A percentile compares a stretch with the other conserved stretches of the same genome.
Conservation (phyloP, 2,329 filamentous ascomycete genomes). For the Talaromyces sp. region DNA sequence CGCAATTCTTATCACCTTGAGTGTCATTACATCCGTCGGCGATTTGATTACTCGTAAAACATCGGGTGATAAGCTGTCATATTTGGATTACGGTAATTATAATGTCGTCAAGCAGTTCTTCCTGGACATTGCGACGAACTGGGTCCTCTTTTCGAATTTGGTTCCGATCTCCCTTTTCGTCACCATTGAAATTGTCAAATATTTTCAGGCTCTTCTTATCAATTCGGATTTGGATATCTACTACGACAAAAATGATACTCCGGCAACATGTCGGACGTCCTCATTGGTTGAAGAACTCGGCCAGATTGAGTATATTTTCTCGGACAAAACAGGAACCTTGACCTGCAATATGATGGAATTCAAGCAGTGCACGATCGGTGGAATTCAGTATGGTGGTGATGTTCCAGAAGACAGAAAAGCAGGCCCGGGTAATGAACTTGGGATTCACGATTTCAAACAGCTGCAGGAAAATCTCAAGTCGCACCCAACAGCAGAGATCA, state of each 20-base stretch:
- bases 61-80: slow-evolving; percentile 60
- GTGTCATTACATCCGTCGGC: slow-evolving; percentile 84
- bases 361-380: slow-evolving; percentile 87
- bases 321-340: slow-evolving; percentile 93
- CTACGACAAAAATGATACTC: slow-evolving; percentile 90
- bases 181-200: slow-evolving; percentile 95
- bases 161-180: slow-evolving; percentile 98
- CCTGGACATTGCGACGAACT: slow-evolving; percentile 94
- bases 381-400: slow-evolving; percentile 89
- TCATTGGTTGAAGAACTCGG: slow-evolving; percentile 95
- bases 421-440: slow-evolving; percentile 64
- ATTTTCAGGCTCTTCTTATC: slow-evolving; percentile 95
- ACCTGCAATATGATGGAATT: slow-evolving; percentile 99
- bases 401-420: slow-evolving; percentile 86
- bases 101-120: slow-evolving; percentile 78
- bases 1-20: slow-evolving; percentile 75
- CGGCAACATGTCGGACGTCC: slow-evolving; percentile 91
- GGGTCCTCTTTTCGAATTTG: slow-evolving; percentile 94
- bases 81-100: slow-evolving; percentile 65
- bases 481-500: slow-evolving; percentile 57
- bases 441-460: slow-evolving; percentile 78
- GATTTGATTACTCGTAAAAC: slow-evolving; percentile 76
- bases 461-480: slow-evolving; percentile 66
- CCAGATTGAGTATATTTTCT: slow-evolving; percentile 98
- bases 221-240: slow-evolving; percentile 98